Percentiles rank a stretch among this genome's conserved stretches.
phyloP scores from a whole-genome alignment of 495 filamentous ascomycete genomes.

The Cercophora samala region DNA sequence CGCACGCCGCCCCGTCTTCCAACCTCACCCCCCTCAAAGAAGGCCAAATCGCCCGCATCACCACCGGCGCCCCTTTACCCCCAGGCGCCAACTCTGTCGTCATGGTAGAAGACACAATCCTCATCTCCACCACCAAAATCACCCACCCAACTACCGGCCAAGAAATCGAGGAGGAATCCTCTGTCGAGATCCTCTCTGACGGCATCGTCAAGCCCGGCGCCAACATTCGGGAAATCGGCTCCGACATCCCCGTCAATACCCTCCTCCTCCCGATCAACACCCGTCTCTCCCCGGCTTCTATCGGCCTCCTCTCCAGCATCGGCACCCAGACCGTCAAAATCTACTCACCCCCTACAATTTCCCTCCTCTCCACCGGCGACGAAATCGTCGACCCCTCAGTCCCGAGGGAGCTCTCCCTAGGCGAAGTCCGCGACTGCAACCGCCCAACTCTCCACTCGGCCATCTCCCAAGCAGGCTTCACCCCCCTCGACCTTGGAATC shows the following conservation, averaged over 20 bases:
- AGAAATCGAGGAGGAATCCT: constrained; percentile 78
- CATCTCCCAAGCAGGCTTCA: constrained; percentile 69
- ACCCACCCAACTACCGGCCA: constrained; percentile 65
- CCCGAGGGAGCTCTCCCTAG: constrained; percentile 59
- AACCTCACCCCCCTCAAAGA: constrained; percentile 51
- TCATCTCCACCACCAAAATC: constrained; percentile 72
- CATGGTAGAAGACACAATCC: constrained; percentile 92
- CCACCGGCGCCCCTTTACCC: constrained; percentile 89
- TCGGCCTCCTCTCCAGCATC: constrained; percentile 83
- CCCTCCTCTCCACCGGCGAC: constrained; percentile 90
- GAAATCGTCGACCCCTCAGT: constrained; percentile 80
- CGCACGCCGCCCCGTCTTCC: constrained; percentile 69
- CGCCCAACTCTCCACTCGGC: constrained; percentile 80
- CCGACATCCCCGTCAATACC: constrained; percentile 69
- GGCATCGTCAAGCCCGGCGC: constrained; percentile 67
- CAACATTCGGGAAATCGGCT: constrained; percentile 88
- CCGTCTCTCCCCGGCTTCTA: constrained; percentile 81
- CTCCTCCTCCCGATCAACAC: constrained; percentile 72
- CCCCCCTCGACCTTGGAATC: constrained; percentile 83
- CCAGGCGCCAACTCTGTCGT: constrained; percentile 85
- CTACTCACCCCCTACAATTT: constrained; percentile 74
- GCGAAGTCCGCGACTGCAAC: constrained; percentile 92
- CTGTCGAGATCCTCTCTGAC: constrained; percentile 77
- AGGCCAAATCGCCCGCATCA: constrained; percentile 83
- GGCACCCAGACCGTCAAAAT: constrained; percentile 57